These are phyloP conservation scores for Rhododendron ferrugineum DNA, from an alignment of 148 eudicot genomes.

Conservation along the genomic window DNA sequence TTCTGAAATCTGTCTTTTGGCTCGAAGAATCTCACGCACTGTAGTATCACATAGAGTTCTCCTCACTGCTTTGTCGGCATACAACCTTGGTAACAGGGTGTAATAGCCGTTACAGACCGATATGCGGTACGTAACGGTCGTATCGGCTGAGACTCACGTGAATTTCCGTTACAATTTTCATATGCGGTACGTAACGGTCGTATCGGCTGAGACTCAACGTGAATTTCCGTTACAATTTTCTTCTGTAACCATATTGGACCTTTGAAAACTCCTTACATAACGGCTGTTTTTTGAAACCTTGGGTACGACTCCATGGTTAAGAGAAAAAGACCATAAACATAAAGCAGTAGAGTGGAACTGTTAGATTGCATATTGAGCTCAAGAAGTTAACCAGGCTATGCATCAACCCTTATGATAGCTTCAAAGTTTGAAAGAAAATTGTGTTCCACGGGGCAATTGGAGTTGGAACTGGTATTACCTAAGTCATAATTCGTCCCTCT, in stretches of 20 bases:
- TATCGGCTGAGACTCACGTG: background rate
- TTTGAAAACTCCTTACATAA: background rate
- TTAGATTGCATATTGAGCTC: too few species aligned
- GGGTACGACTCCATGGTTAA: too few species aligned
- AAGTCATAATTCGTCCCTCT: background rate
- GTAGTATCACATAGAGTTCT: too few species aligned
- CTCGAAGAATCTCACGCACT: too few species aligned
- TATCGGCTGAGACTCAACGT: background rate
- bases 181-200: background rate
- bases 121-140: background rate
- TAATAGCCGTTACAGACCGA: background rate
- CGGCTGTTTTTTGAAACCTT: too few species aligned
- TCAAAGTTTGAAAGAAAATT: too few species aligned
- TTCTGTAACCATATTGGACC: background rate
- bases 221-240: background rate
- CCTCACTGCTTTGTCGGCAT: background rate
- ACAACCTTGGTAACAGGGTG: background rate
- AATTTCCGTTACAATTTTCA: background rate
- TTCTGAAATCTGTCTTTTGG: background rate
- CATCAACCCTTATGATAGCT: too few species aligned
- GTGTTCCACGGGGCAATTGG: too few species aligned
- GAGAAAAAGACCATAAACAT: too few species aligned
- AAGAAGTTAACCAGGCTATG: too few species aligned
- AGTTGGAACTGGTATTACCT: background rate
- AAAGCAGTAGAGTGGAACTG: too few species aligned